Base-by-base conservation (phyloP, 2,329 filamentous ascomycete species). In the Scorias spongiosa region DNA sequence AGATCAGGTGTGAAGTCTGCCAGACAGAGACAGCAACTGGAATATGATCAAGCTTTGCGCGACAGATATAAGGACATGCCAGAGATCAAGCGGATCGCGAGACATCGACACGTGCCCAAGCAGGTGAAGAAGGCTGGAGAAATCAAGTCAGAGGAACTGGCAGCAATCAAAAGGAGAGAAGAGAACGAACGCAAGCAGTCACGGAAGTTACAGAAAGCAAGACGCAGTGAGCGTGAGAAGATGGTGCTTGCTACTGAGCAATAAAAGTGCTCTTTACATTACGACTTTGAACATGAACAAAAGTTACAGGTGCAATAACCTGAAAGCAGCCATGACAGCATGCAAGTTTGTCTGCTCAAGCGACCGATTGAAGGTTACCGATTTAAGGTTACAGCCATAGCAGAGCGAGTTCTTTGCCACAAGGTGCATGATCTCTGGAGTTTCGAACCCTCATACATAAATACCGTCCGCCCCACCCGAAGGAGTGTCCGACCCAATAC, bases 161-260 rank as follows among this genome's bases (percentile, higher is more conserved):
- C 78, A 63, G 76, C 84, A 29, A 83, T 95, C 62, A 94, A 93
- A 77, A 74, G 85, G 55, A 80, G 80, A 54, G 84, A 94, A 57
- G 91, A 98, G 70, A 98, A 98, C 60, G 84, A 93, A 65, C 75
- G 91, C 52, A 86, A 84, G 63, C 89, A 98, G 63, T 82, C 78
- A 46, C 86, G 82, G 70, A 89, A 91, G 70, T 81, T 85, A 54
- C 77, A 81, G 54, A 71, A 80, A 62, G 75, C 76, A 63, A 71
- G 84, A 55, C 75, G 75, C 62, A 78, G 77, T 50, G 87, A 93
- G 67, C 78, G 91, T 59, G 87, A 96, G 66, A 95, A 95, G 76
- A 89, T 93, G 75, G 73, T 98, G 45, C 60, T 96, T 60, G 78
- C 80, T 29, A 69, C 66, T 17, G 77, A 80, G 62, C 66, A 79